Evolutionary conservation across 2,329 filamentous ascomycete species (phyloP).

Genomic region (Byssothecium circinans): DNA sequence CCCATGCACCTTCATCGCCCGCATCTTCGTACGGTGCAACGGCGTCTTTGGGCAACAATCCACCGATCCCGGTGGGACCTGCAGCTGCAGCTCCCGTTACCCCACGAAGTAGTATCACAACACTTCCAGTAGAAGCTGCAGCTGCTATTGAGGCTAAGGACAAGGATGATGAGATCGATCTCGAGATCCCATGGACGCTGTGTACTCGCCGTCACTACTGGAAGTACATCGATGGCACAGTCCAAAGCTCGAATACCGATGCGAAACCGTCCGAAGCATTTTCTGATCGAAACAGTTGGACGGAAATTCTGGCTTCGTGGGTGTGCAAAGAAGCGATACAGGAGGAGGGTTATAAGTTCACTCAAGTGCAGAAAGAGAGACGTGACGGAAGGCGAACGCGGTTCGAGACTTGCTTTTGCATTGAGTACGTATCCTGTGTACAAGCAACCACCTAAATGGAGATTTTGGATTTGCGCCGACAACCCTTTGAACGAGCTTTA

Average conservation of each 20-base stretch:
- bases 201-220: conserved; percentile 38
- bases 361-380: conserved; percentile 37
- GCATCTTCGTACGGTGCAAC: conserved; percentile 23
- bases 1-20: conserved; percentile 29
- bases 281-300: conserved; percentile 35
- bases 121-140: conserved; percentile 32
- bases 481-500: too few relatives aligned
- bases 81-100: conserved; percentile 21
- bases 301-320: conserved; percentile 43
- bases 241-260: conserved; percentile 34
- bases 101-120: conserved; percentile 28
- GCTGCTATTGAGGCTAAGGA: conserved; percentile 37
- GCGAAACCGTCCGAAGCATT: conserved; percentile 27
- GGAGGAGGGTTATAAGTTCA: conserved; percentile 34
- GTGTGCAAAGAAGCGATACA: conserved; percentile 43
- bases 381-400: conserved; percentile 33
- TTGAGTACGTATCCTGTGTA: conserved; percentile 14
- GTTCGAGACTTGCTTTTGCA: conserved; percentile 41
- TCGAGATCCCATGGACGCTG: conserved; percentile 43
- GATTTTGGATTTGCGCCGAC: too few relatives aligned
- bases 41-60: conserved; percentile 18
- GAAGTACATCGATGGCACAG: conserved; percentile 38
- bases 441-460: too few relatives aligned
- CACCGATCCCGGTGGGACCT: conserved; percentile 14
- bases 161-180: conserved; percentile 31